Evolutionary conservation across 331 rosid genomes (phyloP), one percentile per base, ranked within the genome.

Genomic region (Acacia pycnantha): DNA sequence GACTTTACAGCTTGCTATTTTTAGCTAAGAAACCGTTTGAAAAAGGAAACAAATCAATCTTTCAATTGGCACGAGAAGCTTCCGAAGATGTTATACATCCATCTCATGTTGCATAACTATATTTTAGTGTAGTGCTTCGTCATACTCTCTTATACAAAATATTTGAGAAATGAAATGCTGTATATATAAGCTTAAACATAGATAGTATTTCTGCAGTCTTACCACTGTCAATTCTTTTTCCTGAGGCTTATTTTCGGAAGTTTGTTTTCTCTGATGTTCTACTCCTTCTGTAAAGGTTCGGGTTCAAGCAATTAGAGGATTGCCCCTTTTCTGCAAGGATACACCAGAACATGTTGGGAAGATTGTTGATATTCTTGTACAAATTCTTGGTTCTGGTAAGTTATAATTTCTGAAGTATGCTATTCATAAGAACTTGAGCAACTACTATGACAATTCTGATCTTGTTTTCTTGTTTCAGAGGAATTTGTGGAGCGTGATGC

Each of bases 401-500:
- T 76, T 68, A 47, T 37, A 5, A 8, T 82, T 78, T 80, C 81
- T 69, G 59, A 58, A 16, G 56, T 16, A 54, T 78, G 31, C 56
- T 1, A 22, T 73, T 71, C 62, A 76, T 58, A 50, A 58, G 81
- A 65, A 50, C 48, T 46, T 64, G 69, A 50, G 29, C 10, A 44
- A 61, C 26, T 54, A 54, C 73, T 70, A 64, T 71, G 82, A 65
- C 37, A 12, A 27, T 77, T 87, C 84, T 90, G 82, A 89, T 81
- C 7, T 73, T 78, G 68, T 69, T 46, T 33, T 31, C 53, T 64
- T 53, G 22, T 65, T 68, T 68, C 81, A 94, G 99, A 94, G 85
- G 99, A 96, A 84, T 96, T 96, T 73, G 98, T 96, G 88, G 99
- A 96, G 91, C 99, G 98, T 64, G 99, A 96, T 86, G 99, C 97